Percentiles rank a stretch among this genome's conserved stretches.
Evolutionary conservation across 2,329 filamentous ascomycete species (phyloP).

Genomic region (Emydomyces testavorans): DNA sequence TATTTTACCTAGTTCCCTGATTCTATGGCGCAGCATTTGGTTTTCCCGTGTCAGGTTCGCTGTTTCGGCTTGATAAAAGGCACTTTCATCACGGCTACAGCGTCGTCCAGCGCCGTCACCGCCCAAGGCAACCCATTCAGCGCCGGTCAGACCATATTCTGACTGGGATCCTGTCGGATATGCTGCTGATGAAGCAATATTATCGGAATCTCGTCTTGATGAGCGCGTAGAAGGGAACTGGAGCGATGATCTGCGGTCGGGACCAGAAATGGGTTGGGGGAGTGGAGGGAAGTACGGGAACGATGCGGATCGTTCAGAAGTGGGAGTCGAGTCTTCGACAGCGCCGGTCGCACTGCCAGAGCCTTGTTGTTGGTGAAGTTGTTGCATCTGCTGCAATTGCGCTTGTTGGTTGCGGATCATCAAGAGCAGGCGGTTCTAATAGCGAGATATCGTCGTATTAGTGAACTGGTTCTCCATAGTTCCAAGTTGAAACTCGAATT

Average conservation of each 20-base stretch:
- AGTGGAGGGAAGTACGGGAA: slow-evolving; percentile 27
- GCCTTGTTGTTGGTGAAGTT: slow-evolving; percentile 25
- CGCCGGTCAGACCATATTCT: slow-evolving; percentile 10
- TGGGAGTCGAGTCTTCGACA: slow-evolving; percentile 35
- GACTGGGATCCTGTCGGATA: slow-evolving; percentile 20
- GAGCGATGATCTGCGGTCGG: slow-evolving; percentile 27
- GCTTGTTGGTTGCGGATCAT: slow-evolving; percentile 40
- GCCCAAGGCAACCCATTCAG: slow-evolving; percentile 19
- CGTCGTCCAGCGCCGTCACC: slow-evolving; percentile 24
- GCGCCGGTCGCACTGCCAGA: slow-evolving; percentile 23
- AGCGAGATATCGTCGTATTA: not conserved
- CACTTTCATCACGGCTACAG: slow-evolving; percentile 36
- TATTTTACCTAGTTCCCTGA: slow-evolving; percentile 37
- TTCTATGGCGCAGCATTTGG: slow-evolving; percentile 37
- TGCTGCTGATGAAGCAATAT: slow-evolving; percentile 30
- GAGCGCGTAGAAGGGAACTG: slow-evolving; percentile 25
- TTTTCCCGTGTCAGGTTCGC: slow-evolving; percentile 38
- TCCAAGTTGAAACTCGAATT: no score
- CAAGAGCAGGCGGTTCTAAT: slow-evolving; percentile 41
- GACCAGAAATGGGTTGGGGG: slow-evolving; percentile 16
- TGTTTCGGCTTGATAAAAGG: slow-evolving; percentile 40
- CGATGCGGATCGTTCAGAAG: slow-evolving; percentile 33
- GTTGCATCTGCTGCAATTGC: slow-evolving; percentile 34
- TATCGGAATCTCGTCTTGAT: slow-evolving; percentile 25
- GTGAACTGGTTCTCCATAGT: slow-evolving; percentile 35